phyloP scores from a whole-genome alignment of 257 asterid species.

The Fraxinus quadrangulata region DNA sequence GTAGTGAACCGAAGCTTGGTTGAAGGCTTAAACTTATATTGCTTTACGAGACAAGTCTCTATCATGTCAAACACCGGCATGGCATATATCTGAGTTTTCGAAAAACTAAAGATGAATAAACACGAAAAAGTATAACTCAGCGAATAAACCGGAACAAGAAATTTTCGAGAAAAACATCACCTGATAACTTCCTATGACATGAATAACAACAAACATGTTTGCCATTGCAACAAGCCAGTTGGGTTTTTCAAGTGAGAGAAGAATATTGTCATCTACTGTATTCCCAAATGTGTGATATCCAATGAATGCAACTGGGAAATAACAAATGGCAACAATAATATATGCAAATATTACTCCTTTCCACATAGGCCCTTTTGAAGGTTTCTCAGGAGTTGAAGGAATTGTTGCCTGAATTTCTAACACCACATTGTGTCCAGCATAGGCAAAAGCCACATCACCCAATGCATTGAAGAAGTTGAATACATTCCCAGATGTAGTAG shows the following conservation, averaged over 20 bases:
- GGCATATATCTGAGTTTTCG: conserved; percentile 45
- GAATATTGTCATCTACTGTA: conserved; percentile 51
- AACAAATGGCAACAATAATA: conserved; percentile 51
- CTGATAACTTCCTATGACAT: conserved; percentile 77
- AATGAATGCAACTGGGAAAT: conserved; percentile 58
- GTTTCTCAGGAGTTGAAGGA: conserved; percentile 64
- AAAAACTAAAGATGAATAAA: neutral
- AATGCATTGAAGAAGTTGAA: conserved; percentile 57
- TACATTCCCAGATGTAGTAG: conserved; percentile 18
- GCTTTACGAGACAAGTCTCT: conserved; percentile 53
- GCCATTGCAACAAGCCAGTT: conserved; percentile 59
- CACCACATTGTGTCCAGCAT: conserved; percentile 72
- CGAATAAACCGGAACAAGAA: neutral
- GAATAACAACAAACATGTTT: conserved; percentile 64
- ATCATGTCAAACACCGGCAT: conserved; percentile 69
- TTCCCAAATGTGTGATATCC: conserved; percentile 59
- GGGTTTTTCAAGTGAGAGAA: conserved; percentile 50
- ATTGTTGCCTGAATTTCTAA: conserved; percentile 73
- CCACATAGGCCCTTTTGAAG: conserved; percentile 76
- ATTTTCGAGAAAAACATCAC: conserved; percentile 15
- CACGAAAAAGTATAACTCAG: neutral
- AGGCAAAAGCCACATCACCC: conserved; percentile 72
- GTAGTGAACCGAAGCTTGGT: conserved; percentile 42
- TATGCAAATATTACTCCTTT: conserved; percentile 65
- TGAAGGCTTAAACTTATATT: conserved; percentile 47